Evolutionary conservation across 1,139 yeast species (phyloP).

Genomic region (Magnusiomyces suaveolens): DNA sequence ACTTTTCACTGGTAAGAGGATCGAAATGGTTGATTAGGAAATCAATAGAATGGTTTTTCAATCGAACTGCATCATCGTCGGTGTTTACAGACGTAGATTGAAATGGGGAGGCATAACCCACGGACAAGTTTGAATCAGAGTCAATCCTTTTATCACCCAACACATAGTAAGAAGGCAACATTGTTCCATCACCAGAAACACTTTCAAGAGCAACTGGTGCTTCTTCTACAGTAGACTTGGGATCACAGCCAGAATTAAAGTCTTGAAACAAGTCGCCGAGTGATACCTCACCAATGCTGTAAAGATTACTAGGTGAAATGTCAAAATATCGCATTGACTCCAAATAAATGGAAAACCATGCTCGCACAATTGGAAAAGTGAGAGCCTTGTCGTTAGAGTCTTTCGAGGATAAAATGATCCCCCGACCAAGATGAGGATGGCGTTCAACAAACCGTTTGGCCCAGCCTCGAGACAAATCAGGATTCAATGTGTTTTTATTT

Average conservation of each 20-base stretch:
- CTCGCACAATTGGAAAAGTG: background rate
- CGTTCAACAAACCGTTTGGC: conserved; percentile 5
- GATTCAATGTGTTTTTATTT: background rate
- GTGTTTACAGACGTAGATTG: background rate
- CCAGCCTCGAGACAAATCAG: conserved; percentile 2
- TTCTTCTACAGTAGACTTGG: background rate
- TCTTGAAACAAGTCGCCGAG: background rate
- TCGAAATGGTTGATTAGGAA: conserved; percentile 4
- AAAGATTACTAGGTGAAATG: conserved; percentile 3
- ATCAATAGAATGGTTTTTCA: conserved; percentile 1
- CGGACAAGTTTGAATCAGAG: background rate
- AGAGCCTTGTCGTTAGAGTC: background rate
- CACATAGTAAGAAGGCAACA: background rate
- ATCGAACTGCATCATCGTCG: background rate
- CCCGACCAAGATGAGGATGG: conserved; percentile 2
- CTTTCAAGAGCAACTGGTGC: background rate
- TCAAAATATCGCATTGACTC: background rate
- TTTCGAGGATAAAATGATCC: background rate
- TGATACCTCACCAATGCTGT: background rate
- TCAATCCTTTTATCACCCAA: background rate
- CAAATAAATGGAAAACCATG: background rate
- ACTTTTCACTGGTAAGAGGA: background rate
- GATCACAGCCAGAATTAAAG: background rate
- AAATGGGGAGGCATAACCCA: background rate
- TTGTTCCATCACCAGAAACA: conserved; percentile 2